Conservation (phyloP, 2,329 filamentous ascomycete genomes). For the Cordyceps cicadae region DNA sequence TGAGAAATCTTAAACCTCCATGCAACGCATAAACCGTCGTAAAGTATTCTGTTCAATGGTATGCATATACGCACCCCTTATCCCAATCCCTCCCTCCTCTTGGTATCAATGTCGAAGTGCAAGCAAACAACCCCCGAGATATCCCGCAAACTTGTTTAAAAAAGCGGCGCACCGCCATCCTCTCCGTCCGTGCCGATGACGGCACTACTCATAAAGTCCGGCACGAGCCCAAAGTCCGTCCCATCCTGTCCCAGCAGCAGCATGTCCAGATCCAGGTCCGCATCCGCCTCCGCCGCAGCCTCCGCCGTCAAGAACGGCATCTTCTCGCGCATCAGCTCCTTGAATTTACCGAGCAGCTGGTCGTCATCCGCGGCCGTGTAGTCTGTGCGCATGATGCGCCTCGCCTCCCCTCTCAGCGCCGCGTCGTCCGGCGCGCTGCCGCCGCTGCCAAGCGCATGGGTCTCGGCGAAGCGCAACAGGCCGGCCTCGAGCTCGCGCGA, state of each 20-base stretch:
- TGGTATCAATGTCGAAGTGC: slow-evolving; percentile 5
- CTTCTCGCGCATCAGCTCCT: slow-evolving; percentile 32
- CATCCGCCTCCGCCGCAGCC: slow-evolving; percentile 14
- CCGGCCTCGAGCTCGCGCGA: slow-evolving; percentile 50
- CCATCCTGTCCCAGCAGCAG: slow-evolving; percentile 27
- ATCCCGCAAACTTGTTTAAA: neutral
- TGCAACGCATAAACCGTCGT: neutral
- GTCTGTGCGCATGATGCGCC: slow-evolving; percentile 37
- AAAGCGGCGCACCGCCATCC: neutral
- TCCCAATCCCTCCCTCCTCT: neutral
- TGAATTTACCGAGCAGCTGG: slow-evolving; percentile 46
- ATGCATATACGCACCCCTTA: neutral
- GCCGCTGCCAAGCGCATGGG: slow-evolving; percentile 29
- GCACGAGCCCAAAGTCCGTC: slow-evolving; percentile 34
- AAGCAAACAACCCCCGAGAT: neutral
- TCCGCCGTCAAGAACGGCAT: slow-evolving; percentile 12
- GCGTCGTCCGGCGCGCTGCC: slow-evolving; percentile 38
- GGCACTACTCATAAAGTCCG: slow-evolving; percentile 15
- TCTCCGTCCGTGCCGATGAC: neutral
- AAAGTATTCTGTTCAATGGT: neutral
- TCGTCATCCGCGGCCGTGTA: slow-evolving; percentile 47
- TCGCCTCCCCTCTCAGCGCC: slow-evolving; percentile 36
- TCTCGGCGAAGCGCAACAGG: slow-evolving; percentile 39
- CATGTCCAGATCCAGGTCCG: slow-evolving; percentile 26
- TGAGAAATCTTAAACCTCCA: neutral